A percentile compares a stretch with the other conserved stretches of the same genome.
These are phyloP conservation scores for Fusarium sp. DNA, from an alignment of 2,329 filamentous ascomycete species.

Conservation along the genomic window DNA sequence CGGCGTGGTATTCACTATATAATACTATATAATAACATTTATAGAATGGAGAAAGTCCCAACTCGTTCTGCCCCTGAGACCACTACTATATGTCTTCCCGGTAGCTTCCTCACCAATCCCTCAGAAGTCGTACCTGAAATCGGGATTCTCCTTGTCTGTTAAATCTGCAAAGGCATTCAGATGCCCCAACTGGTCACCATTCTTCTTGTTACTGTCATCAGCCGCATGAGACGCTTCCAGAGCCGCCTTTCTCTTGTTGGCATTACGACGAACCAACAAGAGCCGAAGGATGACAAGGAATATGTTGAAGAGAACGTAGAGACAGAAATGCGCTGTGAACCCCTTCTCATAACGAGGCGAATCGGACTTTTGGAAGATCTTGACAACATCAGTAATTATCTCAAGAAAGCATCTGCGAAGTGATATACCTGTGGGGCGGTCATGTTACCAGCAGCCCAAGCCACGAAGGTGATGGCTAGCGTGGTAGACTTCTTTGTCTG, in stretches of 20 bases:
- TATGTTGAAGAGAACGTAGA: neutral
- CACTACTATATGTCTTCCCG: fast-evolving
- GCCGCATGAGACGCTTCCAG: neutral
- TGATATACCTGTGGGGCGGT: slow-evolving; percentile 47
- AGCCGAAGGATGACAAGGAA: neutral
- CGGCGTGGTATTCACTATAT: too few species aligned
- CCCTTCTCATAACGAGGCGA: neutral
- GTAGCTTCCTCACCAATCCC: too few species aligned
- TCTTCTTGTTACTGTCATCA: neutral
- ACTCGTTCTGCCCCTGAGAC: fast-evolving
- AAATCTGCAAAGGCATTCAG: neutral
- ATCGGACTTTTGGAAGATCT: neutral
- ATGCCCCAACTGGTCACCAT: neutral
- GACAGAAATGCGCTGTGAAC: neutral
- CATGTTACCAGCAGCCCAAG: slow-evolving; percentile 54
- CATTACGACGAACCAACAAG: neutral
- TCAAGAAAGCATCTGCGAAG: neutral
- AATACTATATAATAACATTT: too few species aligned
- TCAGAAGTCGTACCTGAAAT: neutral
- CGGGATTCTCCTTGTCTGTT: neutral
- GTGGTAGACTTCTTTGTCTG: slow-evolving; percentile 56
- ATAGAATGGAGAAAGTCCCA: fast-evolving
- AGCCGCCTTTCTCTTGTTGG: neutral
- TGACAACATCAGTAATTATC: neutral
- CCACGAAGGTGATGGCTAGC: slow-evolving; percentile 52